Evolutionary conservation across 2,329 filamentous ascomycete genomes (phyloP).

Genomic region (Nigrospora sphaerica): DNA sequence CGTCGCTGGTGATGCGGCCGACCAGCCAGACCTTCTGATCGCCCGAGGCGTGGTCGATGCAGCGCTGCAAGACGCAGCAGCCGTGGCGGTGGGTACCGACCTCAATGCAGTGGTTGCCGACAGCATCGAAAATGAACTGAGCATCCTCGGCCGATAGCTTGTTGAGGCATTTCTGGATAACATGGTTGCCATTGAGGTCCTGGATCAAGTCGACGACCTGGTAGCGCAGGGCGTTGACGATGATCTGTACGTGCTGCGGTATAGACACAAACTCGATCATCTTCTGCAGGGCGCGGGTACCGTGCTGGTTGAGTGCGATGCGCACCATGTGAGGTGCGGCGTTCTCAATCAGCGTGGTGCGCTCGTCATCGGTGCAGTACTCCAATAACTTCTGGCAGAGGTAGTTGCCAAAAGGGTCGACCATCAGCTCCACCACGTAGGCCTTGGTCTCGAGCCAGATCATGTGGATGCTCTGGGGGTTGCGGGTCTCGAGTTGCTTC

Average conservation of each 20-base stretch:
- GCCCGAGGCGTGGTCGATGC: conserved; percentile 92
- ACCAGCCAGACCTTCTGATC: conserved; percentile 85
- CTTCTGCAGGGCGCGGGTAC: conserved; percentile 93
- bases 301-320: conserved; percentile 95
- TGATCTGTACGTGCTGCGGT: conserved; percentile 74
- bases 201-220: conserved; percentile 93
- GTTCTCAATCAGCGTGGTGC: conserved; percentile 86
- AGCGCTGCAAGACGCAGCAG: conserved; percentile 95
- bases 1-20: conserved; percentile 77
- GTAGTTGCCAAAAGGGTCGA: conserved; percentile 98
- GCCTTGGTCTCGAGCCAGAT: conserved; percentile 92
- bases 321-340: conserved; percentile 80
- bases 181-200: conserved; percentile 96
- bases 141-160: conserved; percentile 79
- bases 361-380: conserved; percentile 90
- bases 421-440: conserved; percentile 97
- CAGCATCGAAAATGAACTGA: conserved; percentile 95
- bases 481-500: conserved; percentile 91
- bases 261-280: conserved; percentile 98
- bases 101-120: conserved; percentile 76
- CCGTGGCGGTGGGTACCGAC: conserved; percentile 97
- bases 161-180: conserved; percentile 98
- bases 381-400: conserved; percentile 97
- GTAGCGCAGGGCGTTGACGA: conserved; percentile 75
- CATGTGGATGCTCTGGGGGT: conserved; percentile 75